A percentile compares a stretch with the other conserved stretches of the same genome.
These are phyloP conservation scores for Effrenium voratum DNA, from an alignment of 73 alveolate genomes.

Conservation along the genomic window DNA sequence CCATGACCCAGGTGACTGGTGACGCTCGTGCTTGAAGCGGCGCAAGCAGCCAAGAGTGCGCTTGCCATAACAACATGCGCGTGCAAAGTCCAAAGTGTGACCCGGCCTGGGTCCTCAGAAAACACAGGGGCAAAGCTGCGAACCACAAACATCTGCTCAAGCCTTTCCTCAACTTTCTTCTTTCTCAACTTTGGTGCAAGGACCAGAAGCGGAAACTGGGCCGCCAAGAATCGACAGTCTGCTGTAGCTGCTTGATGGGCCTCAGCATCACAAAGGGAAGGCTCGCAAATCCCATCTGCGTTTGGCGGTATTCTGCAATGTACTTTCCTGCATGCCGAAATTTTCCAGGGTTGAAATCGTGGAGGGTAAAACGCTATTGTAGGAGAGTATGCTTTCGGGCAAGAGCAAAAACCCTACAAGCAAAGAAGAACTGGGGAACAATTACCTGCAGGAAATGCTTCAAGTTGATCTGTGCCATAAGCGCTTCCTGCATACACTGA, in stretches of 20 bases:
- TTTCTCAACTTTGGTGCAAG: not conserved
- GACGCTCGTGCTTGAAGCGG: not conserved
- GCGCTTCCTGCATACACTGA: not conserved
- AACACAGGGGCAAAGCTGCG: not conserved
- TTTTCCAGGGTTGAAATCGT: too few relatives aligned
- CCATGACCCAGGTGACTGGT: too few relatives aligned
- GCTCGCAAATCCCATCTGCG: too few relatives aligned
- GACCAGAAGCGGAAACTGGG: not conserved
- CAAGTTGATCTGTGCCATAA: too few relatives aligned
- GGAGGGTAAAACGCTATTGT: too few relatives aligned
- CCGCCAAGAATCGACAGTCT: not conserved
- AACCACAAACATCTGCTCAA: not conserved
- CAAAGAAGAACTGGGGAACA: not conserved
- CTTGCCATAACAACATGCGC: not conserved
- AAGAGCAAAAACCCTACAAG: too few relatives aligned
- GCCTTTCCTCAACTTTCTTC: not conserved
- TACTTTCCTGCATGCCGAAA: too few relatives aligned
- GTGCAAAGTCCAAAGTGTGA: not conserved
- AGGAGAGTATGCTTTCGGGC: too few relatives aligned
- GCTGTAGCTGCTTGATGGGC: constrained; percentile 43
- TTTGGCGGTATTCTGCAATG: too few relatives aligned
- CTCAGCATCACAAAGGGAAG: too few relatives aligned
- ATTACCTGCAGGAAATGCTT: not conserved
- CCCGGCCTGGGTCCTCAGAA: not conserved
- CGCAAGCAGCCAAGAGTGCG: not conserved